Evolutionary conservation across 805 yeast species (phyloP).

Genomic region (Grigorovia humatica): DNA sequence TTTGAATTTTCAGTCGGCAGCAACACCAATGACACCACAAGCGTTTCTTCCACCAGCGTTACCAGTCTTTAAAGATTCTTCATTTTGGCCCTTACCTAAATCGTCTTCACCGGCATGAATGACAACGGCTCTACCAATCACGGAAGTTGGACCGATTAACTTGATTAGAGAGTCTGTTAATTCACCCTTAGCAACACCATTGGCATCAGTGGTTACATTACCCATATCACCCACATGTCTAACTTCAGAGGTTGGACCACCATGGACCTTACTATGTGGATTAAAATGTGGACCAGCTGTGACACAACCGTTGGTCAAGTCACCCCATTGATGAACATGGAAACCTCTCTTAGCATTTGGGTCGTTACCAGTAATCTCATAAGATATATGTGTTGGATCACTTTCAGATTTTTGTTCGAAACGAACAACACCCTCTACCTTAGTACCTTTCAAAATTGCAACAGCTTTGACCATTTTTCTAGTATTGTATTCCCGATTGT

Average conservation of each 20-base stretch:
- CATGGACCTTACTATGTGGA: conserved; percentile 82
- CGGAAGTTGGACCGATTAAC: conserved; percentile 76
- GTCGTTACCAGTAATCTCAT: conserved; percentile 84
- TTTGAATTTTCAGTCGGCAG: conserved; percentile 7
- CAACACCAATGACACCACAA: conserved; percentile 87
- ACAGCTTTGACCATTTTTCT: conserved; percentile 40
- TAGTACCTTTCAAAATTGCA: conserved; percentile 92
- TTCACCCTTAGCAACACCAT: conserved; percentile 87
- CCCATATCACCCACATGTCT: conserved; percentile 79
- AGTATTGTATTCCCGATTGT: not conserved
- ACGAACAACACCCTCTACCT: conserved; percentile 75
- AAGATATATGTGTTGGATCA: conserved; percentile 76
- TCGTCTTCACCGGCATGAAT: conserved; percentile 90
- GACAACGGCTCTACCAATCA: conserved; percentile 92
- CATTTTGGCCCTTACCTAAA: conserved; percentile 87
- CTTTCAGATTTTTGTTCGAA: conserved; percentile 76
- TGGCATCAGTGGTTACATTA: conserved; percentile 77
- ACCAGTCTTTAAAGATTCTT: conserved; percentile 90
- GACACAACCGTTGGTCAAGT: conserved; percentile 92
- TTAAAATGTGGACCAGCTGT: conserved; percentile 97
- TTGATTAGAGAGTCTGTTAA: conserved; percentile 68
- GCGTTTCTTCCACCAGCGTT: conserved; percentile 98
- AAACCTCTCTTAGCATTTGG: conserved; percentile 88
- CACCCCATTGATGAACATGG: conserved; percentile 98
- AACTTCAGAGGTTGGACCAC: conserved; percentile 63